Evolutionary conservation across 352 stramenopile genomes (phyloP).

Genomic region (Globisporangium paroecandrum): DNA sequence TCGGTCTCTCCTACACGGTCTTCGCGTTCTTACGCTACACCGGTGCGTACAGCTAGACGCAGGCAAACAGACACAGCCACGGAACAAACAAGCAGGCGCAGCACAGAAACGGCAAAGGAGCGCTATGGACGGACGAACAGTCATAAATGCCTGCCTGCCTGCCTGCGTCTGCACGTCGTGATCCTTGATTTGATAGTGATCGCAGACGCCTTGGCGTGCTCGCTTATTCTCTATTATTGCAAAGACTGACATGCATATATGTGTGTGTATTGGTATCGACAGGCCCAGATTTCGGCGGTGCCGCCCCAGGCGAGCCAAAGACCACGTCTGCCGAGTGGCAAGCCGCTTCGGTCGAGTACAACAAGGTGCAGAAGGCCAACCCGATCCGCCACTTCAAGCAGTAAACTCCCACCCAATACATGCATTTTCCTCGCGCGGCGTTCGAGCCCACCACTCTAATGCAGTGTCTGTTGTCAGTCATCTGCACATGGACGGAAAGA

Average conservation of each 20-base stretch:
- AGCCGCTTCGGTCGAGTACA: conserved; percentile 73
- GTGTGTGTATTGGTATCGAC: conserved; percentile 3
- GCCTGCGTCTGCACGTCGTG: too few relatives aligned
- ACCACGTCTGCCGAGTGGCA: conserved; percentile 78
- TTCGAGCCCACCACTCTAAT: neutral
- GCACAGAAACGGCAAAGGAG: neutral
- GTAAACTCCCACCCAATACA: conserved; percentile 38
- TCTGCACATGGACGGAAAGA: neutral
- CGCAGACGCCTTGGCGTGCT: neutral
- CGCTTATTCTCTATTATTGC: neutral
- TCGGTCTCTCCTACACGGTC: conserved; percentile 38
- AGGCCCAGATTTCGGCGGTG: conserved; percentile 67
- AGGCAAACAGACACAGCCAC: too few relatives aligned
- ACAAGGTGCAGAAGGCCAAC: conserved; percentile 78
- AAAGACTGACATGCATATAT: neutral
- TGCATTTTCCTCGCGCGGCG: conserved; percentile 11
- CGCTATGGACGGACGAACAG: too few relatives aligned
- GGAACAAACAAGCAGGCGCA: neutral
- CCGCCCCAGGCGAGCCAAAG: conserved; percentile 44
- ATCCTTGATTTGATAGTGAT: too few relatives aligned
- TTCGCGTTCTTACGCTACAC: conserved; percentile 64
- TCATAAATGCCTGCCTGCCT: too few relatives aligned
- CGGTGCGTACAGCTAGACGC: conserved; percentile 29
- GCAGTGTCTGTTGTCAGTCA: neutral
- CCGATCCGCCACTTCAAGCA: conserved; percentile 81